phyloP scores from a whole-genome alignment of 1,284 basidiomycete genomes.

The Inonotus obliquus region DNA sequence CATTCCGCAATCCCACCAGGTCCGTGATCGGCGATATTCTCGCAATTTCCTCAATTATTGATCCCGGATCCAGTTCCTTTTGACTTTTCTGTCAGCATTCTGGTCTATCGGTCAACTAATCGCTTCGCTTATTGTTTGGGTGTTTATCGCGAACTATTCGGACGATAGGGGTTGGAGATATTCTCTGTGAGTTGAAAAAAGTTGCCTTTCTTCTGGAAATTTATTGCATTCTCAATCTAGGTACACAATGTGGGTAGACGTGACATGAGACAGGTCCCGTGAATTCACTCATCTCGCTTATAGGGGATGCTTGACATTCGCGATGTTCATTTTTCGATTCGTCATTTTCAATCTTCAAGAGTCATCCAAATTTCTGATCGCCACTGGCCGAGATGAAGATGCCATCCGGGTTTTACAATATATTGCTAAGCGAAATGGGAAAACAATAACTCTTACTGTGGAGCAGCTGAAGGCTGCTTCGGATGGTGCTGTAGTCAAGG shows the following conservation, averaged over 20 bases:
- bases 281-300: neutral
- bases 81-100: conserved; percentile 60
- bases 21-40: conserved; percentile 17
- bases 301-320: conserved; percentile 42
- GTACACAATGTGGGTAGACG: conserved; percentile 34
- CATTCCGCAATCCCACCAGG: conserved; percentile 47
- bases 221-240: conserved; percentile 23
- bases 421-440: conserved; percentile 52
- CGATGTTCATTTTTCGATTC: conserved; percentile 43
- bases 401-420: conserved; percentile 47
- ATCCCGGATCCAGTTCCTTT: conserved; percentile 37
- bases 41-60: neutral
- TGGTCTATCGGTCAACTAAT: conserved; percentile 61
- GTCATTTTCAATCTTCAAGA: conserved; percentile 49
- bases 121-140: conserved; percentile 48
- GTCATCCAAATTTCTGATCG: conserved; percentile 56
- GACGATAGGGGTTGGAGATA: conserved; percentile 59
- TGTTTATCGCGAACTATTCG: conserved; percentile 44
- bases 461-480: conserved; percentile 38
- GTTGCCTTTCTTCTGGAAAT: conserved; percentile 2
- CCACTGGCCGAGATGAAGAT: conserved; percentile 51
- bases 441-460: conserved; percentile 38
- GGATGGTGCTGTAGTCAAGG: conserved; percentile 21
- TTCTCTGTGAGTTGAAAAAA: conserved; percentile 39
- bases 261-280: neutral